Percentiles rank a stretch among this genome's conserved stretches.
phyloP scores from a whole-genome alignment of 805 yeast species.

The Candida sithepensis region DNA sequence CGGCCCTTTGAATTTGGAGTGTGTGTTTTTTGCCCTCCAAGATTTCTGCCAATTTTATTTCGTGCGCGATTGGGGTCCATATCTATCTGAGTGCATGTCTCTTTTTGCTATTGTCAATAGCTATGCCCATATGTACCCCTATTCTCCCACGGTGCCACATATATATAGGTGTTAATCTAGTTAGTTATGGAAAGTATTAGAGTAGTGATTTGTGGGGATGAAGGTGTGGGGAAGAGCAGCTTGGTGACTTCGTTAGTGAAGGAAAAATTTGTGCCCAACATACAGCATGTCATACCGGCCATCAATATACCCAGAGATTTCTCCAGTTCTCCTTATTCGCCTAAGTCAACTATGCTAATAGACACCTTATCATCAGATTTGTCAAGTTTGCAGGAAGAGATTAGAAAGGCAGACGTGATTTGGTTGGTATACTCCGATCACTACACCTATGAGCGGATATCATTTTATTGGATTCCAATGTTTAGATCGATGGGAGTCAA shows the following conservation, averaged over 20 bases:
- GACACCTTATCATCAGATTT: constrained; percentile 78
- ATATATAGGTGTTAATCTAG: neutral
- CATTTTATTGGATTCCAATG: constrained; percentile 92
- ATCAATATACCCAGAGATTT: constrained; percentile 77
- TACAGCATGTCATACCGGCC: constrained; percentile 78
- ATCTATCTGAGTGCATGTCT: too few species aligned
- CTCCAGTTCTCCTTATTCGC: constrained; percentile 54
- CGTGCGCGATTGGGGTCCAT: too few species aligned
- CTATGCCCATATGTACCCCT: too few species aligned
- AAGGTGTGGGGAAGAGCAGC: constrained; percentile 81
- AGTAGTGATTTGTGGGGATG: constrained; percentile 93
- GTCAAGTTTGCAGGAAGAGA: constrained; percentile 58
- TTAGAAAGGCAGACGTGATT: constrained; percentile 83
- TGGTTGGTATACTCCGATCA: constrained; percentile 95
- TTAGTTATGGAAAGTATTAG: constrained; percentile 50
- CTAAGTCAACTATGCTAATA: constrained; percentile 64
- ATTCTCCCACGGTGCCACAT: too few species aligned
- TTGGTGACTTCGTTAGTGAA: constrained; percentile 77
- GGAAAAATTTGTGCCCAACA: constrained; percentile 72
- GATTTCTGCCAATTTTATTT: neutral
- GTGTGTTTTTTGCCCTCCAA: constrained; percentile 11
- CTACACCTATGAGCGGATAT: constrained; percentile 87
- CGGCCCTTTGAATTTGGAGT: neutral
- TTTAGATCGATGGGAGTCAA: constrained; percentile 92
- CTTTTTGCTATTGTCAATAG: too few species aligned